phyloP scores from a whole-genome alignment of 495 filamentous ascomycete species.

The Hypoxylon intermedium region DNA sequence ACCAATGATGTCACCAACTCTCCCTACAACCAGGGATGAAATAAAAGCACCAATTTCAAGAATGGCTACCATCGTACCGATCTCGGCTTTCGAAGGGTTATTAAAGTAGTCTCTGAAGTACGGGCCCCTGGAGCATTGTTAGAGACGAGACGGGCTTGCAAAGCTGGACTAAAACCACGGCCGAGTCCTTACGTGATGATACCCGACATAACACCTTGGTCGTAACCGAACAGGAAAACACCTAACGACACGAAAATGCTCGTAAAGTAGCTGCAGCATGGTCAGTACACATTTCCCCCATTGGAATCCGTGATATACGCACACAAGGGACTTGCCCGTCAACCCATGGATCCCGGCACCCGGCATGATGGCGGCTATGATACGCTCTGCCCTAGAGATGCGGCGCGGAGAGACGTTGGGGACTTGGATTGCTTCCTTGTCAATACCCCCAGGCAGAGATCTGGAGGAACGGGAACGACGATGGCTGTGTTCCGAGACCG shows the following conservation, averaged over 20 bases:
- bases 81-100: constrained; percentile 79
- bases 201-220: constrained; percentile 99
- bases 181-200: constrained; percentile 73
- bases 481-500: constrained; percentile 42
- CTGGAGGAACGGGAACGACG: constrained; percentile 28
- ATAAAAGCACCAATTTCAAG: constrained; percentile 92
- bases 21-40: constrained; percentile 86
- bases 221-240: constrained; percentile 98
- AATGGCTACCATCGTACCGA: constrained; percentile 97
- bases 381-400: constrained; percentile 68
- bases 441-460: constrained; percentile 55
- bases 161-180: constrained; percentile 5
- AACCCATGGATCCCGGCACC: constrained; percentile 84
- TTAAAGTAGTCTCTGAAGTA: constrained; percentile 93
- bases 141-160: constrained; percentile 29
- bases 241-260: constrained; percentile 97
- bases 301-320: constrained; percentile 46
- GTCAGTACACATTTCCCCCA: constrained; percentile 44
- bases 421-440: constrained; percentile 84
- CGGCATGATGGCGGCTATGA: constrained; percentile 84
- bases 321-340: constrained; percentile 94
- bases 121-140: constrained; percentile 64
- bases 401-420: constrained; percentile 70
- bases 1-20: constrained; percentile 89
- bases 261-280: constrained; percentile 80